Percentiles rank a stretch among this genome's conserved stretches.
phyloP scores from a whole-genome alignment of 495 filamentous ascomycete species.

The Haplographium delicatum region DNA sequence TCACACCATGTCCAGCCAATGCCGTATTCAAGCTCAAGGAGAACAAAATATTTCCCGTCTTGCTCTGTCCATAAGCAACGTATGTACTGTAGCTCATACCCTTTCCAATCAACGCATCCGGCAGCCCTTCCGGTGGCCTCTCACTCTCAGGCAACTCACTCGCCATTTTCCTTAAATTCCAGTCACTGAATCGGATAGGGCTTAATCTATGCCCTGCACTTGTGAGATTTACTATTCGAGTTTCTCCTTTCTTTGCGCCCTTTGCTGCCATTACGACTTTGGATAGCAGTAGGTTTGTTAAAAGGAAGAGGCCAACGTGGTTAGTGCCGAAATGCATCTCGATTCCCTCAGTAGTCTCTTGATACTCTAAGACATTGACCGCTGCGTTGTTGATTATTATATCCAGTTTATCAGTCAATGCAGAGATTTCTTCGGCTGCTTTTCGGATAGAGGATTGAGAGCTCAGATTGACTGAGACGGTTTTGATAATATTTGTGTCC shows the following conservation, averaged over 20 bases:
- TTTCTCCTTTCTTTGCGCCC: not conserved
- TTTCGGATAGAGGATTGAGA: constrained; percentile 19
- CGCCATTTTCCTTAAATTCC: constrained; percentile 43
- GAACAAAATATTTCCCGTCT: constrained; percentile 59
- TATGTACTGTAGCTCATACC: constrained; percentile 46
- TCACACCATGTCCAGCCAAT: constrained; percentile 15
- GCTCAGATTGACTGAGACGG: not conserved
- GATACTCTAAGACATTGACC: constrained; percentile 11
- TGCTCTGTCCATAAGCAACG: constrained; percentile 51
- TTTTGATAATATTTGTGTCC: not conserved
- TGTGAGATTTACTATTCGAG: constrained; percentile 31
- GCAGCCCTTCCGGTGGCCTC: constrained; percentile 25
- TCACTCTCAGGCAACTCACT: constrained; percentile 36
- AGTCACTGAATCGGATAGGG: constrained; percentile 52
- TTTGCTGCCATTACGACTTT: not conserved
- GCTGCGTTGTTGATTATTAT: constrained; percentile 28
- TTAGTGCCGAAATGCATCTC: constrained; percentile 56
- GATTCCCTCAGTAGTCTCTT: constrained; percentile 26
- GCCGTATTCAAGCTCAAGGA: constrained; percentile 41
- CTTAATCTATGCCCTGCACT: constrained; percentile 47
- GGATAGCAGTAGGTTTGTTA: constrained; percentile 46
- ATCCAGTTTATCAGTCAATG: constrained; percentile 26
- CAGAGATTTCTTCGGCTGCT: constrained; percentile 26
- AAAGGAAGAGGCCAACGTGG: constrained; percentile 52
- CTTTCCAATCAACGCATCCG: constrained; percentile 36